Percentiles rank a stretch among this genome's conserved stretches.
phyloP scores from a whole-genome alignment of 2,329 filamentous ascomycete species.

The Fusarium goolgardi region DNA sequence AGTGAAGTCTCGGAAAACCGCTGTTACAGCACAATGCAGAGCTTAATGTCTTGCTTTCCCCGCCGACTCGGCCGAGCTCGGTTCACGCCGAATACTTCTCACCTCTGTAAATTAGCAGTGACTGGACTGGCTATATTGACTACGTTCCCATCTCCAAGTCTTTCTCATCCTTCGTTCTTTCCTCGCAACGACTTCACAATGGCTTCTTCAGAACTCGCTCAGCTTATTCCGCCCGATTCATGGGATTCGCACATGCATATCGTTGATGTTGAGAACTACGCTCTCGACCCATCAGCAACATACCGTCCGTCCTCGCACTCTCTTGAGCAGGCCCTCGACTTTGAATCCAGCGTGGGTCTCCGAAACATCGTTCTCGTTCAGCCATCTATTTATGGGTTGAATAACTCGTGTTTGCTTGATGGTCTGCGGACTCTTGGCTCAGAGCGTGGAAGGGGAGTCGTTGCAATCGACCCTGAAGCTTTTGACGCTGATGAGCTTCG shows the following conservation, averaged over 20 bases:
- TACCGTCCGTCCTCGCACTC: conserved; percentile 64
- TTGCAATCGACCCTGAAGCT: conserved; percentile 63
- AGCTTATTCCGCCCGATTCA: conserved; percentile 56
- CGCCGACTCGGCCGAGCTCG: conserved; percentile 33
- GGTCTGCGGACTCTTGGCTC: conserved; percentile 63
- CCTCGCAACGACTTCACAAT: conserved; percentile 11
- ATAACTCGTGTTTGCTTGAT: conserved; percentile 69
- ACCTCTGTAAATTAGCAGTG: background rate
- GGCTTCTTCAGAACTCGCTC: conserved; percentile 11
- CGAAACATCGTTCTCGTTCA: conserved; percentile 69
- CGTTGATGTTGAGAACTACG: conserved; percentile 64
- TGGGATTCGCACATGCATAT: conserved; percentile 76
- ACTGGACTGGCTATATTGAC: background rate
- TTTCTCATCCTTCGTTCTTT: background rate
- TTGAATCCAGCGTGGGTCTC: conserved; percentile 63
- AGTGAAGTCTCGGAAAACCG: background rate
- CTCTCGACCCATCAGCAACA: conserved; percentile 59
- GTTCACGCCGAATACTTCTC: conserved; percentile 6
- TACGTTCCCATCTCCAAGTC: background rate
- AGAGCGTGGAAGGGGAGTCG: conserved; percentile 63
- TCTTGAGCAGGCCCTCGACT: conserved; percentile 62
- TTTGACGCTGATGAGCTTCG: conserved; percentile 54
- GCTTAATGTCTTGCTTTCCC: conserved; percentile 12
- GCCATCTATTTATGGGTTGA: conserved; percentile 70
- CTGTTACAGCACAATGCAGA: conserved; percentile 9